phyloP scores from a whole-genome alignment of 83 land plant species.

The Picea abies region DNA sequence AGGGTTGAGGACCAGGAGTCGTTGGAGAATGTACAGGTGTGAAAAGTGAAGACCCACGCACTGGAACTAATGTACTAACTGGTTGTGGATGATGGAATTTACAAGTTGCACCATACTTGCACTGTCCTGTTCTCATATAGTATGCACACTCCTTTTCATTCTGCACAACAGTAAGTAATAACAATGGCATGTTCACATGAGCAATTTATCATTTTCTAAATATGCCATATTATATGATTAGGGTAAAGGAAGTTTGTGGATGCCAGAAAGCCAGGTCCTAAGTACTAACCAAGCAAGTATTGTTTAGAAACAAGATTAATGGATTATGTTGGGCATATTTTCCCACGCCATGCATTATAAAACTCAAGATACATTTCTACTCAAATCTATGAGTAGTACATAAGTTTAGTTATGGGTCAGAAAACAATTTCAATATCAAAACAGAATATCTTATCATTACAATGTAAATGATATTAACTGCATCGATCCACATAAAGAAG shows the following conservation, averaged over 20 bases:
- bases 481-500: slow-evolving; percentile 6
- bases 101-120: slow-evolving; percentile 93
- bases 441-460: neutral
- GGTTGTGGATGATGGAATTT: slow-evolving; percentile 98
- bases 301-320: neutral
- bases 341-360: neutral
- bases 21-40: slow-evolving; percentile 65
- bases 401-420: neutral
- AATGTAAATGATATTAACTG: neutral
- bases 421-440: neutral
- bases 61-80: slow-evolving; percentile 55
- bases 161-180: slow-evolving; percentile 39
- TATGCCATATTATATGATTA: neutral
- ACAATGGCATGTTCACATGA: neutral
- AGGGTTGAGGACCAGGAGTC: slow-evolving; percentile 68
- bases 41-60: slow-evolving; percentile 75
- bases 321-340: neutral
- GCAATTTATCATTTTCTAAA: neutral
- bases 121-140: slow-evolving; percentile 90
- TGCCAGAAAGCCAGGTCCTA: neutral
- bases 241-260: neutral
- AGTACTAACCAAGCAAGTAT: neutral
- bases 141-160: slow-evolving; percentile 91
- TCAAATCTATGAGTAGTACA: neutral
- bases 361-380: neutral